Conservation (phyloP, 768 basidiomycete species). For the Coprinopsis strossmayeri region DNA sequence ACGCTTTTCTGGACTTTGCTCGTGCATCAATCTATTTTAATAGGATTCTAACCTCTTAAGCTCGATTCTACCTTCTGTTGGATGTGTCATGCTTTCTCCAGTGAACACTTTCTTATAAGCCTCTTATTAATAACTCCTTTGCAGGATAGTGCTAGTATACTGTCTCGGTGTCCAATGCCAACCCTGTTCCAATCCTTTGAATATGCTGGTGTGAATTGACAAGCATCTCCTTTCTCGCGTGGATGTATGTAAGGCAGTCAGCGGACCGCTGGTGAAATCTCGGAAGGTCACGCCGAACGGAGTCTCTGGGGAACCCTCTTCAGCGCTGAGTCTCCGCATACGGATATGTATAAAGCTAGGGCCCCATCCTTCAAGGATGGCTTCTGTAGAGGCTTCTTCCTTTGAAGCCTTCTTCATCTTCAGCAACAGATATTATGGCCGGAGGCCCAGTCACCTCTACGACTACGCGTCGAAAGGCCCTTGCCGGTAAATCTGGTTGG, state of each 20-base stretch:
- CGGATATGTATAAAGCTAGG: background rate
- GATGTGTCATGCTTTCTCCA: background rate
- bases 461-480: constrained; percentile 41
- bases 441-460: constrained; percentile 34
- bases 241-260: too few relatives aligned
- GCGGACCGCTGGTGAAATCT: too few relatives aligned
- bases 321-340: too few relatives aligned
- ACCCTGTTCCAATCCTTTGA: too few relatives aligned
- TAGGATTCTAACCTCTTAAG: background rate
- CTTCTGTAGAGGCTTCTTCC: background rate
- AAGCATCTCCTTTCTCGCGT: too few relatives aligned
- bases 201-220: too few relatives aligned
- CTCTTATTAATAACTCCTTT: background rate
- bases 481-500: constrained; percentile 65
- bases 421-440: constrained; percentile 27
- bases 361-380: background rate
- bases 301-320: too few relatives aligned
- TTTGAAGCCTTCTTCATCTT: background rate
- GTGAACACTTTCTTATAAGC: background rate
- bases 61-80: background rate
- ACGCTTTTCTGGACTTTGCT: background rate
- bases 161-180: too few relatives aligned
- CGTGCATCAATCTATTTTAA: background rate
- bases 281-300: too few relatives aligned
- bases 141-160: background rate